phyloP scores from a whole-genome alignment of 106 monocot species.

The Xerophyta viscosa region DNA sequence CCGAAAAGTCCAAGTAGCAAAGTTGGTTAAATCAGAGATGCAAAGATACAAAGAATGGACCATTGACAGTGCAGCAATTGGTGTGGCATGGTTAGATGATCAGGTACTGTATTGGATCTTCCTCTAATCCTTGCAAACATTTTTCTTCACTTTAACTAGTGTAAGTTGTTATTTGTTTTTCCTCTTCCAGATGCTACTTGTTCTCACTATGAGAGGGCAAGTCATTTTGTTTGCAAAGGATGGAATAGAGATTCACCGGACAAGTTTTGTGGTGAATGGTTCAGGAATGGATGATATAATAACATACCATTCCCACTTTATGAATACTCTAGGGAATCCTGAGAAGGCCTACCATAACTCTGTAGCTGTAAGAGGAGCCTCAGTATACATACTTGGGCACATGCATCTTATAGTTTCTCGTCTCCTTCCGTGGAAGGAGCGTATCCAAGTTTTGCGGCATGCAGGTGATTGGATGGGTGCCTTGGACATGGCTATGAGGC shows the following conservation, averaged over 20 bases:
- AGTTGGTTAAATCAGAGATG: conserved; percentile 74
- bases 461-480: conserved; percentile 99
- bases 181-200: conserved; percentile 67
- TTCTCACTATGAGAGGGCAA: conserved; percentile 70
- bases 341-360: conserved; percentile 93
- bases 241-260: conserved; percentile 69
- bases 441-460: conserved; percentile 81
- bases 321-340: conserved; percentile 83
- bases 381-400: conserved; percentile 82
- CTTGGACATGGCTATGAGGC: conserved; percentile 92
- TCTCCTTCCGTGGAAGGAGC: conserved; percentile 98
- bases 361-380: conserved; percentile 91
- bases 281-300: conserved; percentile 67
- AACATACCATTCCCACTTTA: conserved; percentile 70
- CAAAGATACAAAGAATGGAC: conserved; percentile 68
- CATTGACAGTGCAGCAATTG: conserved; percentile 75
- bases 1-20: conserved; percentile 64
- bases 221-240: conserved; percentile 81
- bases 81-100: conserved; percentile 89
- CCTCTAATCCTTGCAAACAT: too few relatives aligned
- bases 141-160: too few relatives aligned
- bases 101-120: conserved; percentile 42
- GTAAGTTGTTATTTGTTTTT: neutral
- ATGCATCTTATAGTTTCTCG: conserved; percentile 80
- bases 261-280: conserved; percentile 55